Base-by-base conservation (phyloP, 257 asterid genomes). In the Solanum stenotomum region DNA sequence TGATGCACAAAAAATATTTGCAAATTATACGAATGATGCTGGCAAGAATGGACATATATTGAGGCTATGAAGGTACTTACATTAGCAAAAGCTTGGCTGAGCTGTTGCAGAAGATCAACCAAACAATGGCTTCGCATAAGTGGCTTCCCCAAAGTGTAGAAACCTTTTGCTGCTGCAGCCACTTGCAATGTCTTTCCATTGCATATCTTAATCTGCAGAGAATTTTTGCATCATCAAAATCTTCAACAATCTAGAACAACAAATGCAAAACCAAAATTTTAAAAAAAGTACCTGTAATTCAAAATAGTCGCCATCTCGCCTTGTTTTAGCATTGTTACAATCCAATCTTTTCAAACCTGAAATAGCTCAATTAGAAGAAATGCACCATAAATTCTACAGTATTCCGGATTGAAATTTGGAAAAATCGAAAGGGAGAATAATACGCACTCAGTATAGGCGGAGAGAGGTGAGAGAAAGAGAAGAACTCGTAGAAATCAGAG, bases 31-130 rank as follows among this genome's bases (percentile, higher is more conserved):
- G 11, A 81, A 4, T 5, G 70, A 31, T 49, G 70, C 37, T 27
- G 56, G 70, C 31, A 49, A 10, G 5, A 35, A 35, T 35, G 20
- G 31, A 16, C 10, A 5, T 22, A 44, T 16, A 81, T 16, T 81
- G 61, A 81, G 85, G 5, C 70, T 29, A 29, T 82, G 7, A 68
- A 56, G 31, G 63, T 27, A 90, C 98, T 92, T 90, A 95, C 99
- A 87, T 96, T 95, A 86, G 98, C 97, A 88, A 97, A 97, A 89
- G 98, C 99, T 93, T 93, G 99, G 89, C 99, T 97, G 89, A 96
- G 98, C 91, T 96, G 99, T 90, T 97, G 99, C 91, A 97, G 95
- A 93, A 97, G 99, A 95, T 97, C 99, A 87, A 96, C 97, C 94
- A 97, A 93, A 88, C 98, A 95, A 91, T 95, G 97, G 89, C 96